These are phyloP conservation scores for Colletotrichum echinochloae DNA, from an alignment of 2,329 filamentous ascomycete species.

Conservation along the genomic window DNA sequence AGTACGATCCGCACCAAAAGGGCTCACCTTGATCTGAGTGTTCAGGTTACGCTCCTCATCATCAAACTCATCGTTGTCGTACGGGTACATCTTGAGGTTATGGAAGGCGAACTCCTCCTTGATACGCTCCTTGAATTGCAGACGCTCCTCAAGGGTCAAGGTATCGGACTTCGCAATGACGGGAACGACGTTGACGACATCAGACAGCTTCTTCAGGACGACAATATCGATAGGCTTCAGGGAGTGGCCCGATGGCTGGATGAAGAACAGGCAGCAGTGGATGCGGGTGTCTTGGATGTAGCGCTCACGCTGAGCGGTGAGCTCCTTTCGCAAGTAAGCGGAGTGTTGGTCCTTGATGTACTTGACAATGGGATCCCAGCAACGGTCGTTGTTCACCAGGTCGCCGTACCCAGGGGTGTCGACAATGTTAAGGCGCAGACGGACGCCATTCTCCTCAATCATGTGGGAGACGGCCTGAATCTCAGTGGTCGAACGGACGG, in stretches of 20 bases:
- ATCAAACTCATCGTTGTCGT: slow-evolving; percentile 99
- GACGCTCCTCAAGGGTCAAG: slow-evolving; percentile 93
- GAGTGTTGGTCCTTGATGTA: slow-evolving; percentile 99
- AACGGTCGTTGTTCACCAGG: slow-evolving; percentile 99
- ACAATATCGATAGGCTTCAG: slow-evolving; percentile 99
- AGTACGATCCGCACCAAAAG: not conserved
- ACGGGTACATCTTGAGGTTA: slow-evolving; percentile 99
- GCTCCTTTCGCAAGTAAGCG: slow-evolving; percentile 98
- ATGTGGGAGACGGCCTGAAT: slow-evolving; percentile 98
- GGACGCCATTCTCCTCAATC: slow-evolving; percentile 99
- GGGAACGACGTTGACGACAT: slow-evolving; percentile 98
- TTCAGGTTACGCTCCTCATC: slow-evolving; percentile 95
- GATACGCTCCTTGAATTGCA: slow-evolving; percentile 98
- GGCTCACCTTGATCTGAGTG: slow-evolving; percentile 88
- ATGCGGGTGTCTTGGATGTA: slow-evolving; percentile 99
- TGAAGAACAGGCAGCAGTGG: slow-evolving; percentile 99
- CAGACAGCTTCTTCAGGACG: slow-evolving; percentile 98
- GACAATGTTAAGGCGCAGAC: slow-evolving; percentile 97
- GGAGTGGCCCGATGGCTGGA: slow-evolving; percentile 97
- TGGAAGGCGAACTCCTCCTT: slow-evolving; percentile 99
- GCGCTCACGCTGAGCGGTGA: slow-evolving; percentile 97
- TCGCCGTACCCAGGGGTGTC: slow-evolving; percentile 99
- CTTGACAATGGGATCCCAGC: slow-evolving; percentile 99
- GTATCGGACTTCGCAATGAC: slow-evolving; percentile 99
- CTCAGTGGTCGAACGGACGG: slow-evolving; percentile 94